Percentiles rank a stretch among this genome's conserved stretches.
phyloP scores from a whole-genome alignment of 331 rosid genomes.

The Quercus lobata region DNA sequence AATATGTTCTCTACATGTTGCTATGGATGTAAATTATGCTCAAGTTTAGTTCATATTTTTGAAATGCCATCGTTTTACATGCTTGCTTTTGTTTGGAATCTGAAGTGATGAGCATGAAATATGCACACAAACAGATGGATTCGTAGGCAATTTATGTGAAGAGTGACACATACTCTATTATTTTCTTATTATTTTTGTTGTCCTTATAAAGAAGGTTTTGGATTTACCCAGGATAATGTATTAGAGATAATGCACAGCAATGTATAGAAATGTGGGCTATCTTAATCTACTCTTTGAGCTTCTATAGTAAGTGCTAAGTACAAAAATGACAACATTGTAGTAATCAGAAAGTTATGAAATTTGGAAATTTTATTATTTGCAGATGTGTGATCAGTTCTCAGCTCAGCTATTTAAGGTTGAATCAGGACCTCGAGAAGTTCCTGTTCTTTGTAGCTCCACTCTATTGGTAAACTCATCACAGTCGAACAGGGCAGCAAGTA shows the following conservation, averaged over 20 bases:
- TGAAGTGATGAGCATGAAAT: neutral
- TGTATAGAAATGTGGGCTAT: too few species aligned
- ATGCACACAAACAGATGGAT: neutral
- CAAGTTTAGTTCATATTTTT: neutral
- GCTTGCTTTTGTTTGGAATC: neutral
- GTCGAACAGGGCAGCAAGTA: neutral
- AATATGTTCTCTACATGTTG: neutral
- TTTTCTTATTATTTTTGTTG: neutral
- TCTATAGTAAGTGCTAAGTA: too few species aligned
- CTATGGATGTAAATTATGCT: neutral
- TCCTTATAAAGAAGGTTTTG: neutral
- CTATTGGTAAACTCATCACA: neutral
- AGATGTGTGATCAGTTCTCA: slow-evolving; percentile 28
- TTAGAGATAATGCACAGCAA: neutral
- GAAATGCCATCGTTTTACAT: neutral
- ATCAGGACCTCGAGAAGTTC: slow-evolving; percentile 12
- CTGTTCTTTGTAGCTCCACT: slow-evolving; percentile 24
- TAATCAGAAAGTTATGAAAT: neutral
- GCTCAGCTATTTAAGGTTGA: slow-evolving; percentile 4
- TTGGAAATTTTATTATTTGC: neutral
- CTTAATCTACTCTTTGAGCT: too few species aligned
- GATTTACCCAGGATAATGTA: neutral
- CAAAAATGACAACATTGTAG: neutral
- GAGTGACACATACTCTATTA: neutral
- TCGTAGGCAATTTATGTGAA: neutral